Conservation (phyloP, 2,329 filamentous ascomycete species). For the Diplodia seriata region DNA sequence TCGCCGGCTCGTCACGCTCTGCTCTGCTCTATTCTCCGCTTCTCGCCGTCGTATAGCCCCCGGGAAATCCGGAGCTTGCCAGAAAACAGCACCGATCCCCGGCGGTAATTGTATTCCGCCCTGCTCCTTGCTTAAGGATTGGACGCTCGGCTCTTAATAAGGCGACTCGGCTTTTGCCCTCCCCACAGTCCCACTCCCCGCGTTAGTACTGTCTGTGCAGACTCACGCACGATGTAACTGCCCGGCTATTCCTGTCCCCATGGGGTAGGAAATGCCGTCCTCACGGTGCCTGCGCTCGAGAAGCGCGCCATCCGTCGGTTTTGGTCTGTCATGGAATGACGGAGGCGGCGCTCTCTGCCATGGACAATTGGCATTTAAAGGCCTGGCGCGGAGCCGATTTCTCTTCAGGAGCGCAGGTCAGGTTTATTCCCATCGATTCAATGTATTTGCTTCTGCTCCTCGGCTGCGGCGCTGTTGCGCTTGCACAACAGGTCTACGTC, state of each 20-base stretch:
- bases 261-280: constrained; percentile 7
- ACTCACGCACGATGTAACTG: constrained; percentile 14
- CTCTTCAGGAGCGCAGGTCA: background rate
- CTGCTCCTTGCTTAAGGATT: background rate
- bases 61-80: background rate
- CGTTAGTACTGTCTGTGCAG: constrained; percentile 15
- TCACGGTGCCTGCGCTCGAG: background rate
- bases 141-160: constrained; percentile 6
- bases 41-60: background rate
- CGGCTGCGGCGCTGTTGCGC: constrained; percentile 10
- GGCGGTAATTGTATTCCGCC: background rate
- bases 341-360: background rate
- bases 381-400: background rate
- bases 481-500: constrained; percentile 48
- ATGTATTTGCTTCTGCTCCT: constrained; percentile 12
- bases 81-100: background rate
- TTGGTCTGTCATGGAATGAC: background rate
- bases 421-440: background rate
- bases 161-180: constrained; percentile 3
- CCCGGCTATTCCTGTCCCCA: constrained; percentile 4
- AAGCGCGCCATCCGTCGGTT: background rate
- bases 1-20: background rate
- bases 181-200: constrained; percentile 18
- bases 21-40: background rate
- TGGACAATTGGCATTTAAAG: background rate